phyloP scores from a whole-genome alignment of 345 rosid species.

The Gossypium ekmanianum region DNA sequence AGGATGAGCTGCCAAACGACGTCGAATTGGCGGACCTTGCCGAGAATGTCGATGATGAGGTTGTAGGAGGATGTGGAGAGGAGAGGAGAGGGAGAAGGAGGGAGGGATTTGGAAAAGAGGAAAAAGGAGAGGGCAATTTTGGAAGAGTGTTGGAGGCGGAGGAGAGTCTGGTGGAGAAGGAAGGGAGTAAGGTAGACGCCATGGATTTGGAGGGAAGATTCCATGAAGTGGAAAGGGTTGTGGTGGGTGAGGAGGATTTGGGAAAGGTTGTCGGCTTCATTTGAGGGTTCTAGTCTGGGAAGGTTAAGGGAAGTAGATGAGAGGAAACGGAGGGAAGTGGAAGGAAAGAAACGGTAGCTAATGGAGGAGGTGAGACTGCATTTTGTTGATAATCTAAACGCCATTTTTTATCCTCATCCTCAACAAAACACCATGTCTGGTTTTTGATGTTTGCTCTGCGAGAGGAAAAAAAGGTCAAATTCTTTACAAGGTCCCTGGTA shows the following conservation, averaged over 20 bases:
- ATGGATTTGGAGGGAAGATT: conserved; percentile 72
- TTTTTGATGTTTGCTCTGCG: not conserved
- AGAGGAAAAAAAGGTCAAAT: not conserved
- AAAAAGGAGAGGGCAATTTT: conserved; percentile 63
- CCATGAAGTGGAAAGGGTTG: conserved; percentile 84
- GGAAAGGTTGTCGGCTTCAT: conserved; percentile 65
- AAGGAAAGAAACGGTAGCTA: conserved; percentile 15
- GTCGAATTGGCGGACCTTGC: conserved; percentile 73
- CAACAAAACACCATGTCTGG: not conserved
- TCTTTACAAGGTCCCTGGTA: too few relatives aligned
- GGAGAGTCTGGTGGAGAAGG: conserved; percentile 76
- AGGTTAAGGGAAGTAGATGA: conserved; percentile 20
- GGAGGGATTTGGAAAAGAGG: conserved; percentile 49
- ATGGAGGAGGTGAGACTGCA: not conserved
- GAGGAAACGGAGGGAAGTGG: conserved; percentile 15
- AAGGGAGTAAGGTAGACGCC: conserved; percentile 58
- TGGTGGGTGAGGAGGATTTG: conserved; percentile 65
- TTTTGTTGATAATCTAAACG: not conserved
- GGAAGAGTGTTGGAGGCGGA: conserved; percentile 79
- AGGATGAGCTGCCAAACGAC: conserved; percentile 68
- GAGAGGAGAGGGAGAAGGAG: conserved; percentile 24
- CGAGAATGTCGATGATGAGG: conserved; percentile 67
- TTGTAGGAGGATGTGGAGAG: conserved; percentile 37
- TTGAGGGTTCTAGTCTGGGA: conserved; percentile 51
- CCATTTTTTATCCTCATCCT: not conserved